These are phyloP conservation scores for Fonsecaea pugnacius DNA, from an alignment of 2,329 filamentous ascomycete species.

Conservation along the genomic window DNA sequence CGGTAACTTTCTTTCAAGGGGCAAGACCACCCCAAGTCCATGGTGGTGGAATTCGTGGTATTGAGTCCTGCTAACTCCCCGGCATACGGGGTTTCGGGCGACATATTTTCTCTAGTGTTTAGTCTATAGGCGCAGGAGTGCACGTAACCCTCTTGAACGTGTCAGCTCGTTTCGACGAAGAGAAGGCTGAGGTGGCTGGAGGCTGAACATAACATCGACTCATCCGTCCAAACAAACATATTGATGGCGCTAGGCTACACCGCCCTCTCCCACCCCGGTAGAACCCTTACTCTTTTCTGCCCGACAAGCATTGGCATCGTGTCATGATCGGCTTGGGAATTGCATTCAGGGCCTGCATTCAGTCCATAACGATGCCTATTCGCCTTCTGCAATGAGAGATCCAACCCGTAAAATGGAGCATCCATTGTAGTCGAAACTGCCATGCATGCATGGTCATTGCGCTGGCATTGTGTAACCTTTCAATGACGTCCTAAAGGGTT, in stretches of 20 bases:
- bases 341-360: background rate
- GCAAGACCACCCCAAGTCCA: too few relatives aligned
- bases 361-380: background rate
- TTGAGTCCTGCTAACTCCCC: too few relatives aligned
- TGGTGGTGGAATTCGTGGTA: too few relatives aligned
- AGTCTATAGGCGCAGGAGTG: too few relatives aligned
- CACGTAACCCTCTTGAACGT: too few relatives aligned
- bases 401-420: background rate
- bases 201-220: background rate
- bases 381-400: background rate
- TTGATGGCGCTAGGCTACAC: too few relatives aligned
- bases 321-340: background rate
- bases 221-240: too few relatives aligned
- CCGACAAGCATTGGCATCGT: background rate
- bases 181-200: background rate
- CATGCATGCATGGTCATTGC: background rate
- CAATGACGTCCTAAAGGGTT: constrained; percentile 1
- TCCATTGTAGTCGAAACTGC: background rate
- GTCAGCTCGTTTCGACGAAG: background rate
- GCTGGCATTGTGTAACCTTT: constrained; percentile 1
- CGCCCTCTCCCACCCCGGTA: too few relatives aligned
- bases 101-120: too few relatives aligned
- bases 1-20: too few relatives aligned
- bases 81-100: too few relatives aligned
- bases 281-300: background rate